These are phyloP conservation scores for Suhomyces pyralidae DNA, from an alignment of 805 yeast species.

Conservation along the genomic window DNA sequence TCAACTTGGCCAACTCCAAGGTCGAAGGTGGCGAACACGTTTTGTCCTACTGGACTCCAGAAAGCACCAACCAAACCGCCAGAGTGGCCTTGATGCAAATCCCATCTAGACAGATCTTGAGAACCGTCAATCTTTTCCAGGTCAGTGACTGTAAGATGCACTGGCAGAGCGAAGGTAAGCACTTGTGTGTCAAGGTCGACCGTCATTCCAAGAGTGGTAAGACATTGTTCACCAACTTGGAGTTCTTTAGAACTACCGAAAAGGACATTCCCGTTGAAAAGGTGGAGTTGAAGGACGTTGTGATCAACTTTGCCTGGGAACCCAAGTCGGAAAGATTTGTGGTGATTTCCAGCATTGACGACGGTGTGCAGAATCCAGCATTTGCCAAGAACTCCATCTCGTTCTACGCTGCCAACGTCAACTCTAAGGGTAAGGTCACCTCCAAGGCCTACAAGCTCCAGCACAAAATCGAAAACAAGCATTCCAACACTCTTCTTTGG, in stretches of 20 bases:
- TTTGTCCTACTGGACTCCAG: constrained; percentile 97
- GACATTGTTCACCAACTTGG: constrained; percentile 86
- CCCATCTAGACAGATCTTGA: constrained; percentile 75
- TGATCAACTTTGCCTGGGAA: constrained; percentile 91
- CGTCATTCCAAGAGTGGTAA: constrained; percentile 95
- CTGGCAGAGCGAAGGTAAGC: constrained; percentile 90
- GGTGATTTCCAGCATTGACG: constrained; percentile 63
- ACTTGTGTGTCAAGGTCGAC: constrained; percentile 89
- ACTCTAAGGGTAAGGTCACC: constrained; percentile 48
- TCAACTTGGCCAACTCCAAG: constrained; percentile 56
- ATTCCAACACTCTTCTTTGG: constrained; percentile 74
- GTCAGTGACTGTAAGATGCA: constrained; percentile 85
- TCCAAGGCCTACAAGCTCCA: constrained; percentile 55
- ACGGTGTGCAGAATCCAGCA: constrained; percentile 57
- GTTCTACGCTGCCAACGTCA: constrained; percentile 77
- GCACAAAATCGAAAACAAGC: constrained; percentile 57
- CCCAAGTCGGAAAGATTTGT: constrained; percentile 87
- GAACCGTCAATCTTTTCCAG: constrained; percentile 92
- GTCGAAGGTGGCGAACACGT: constrained; percentile 58
- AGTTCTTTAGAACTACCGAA: constrained; percentile 83
- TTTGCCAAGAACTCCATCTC: constrained; percentile 63
- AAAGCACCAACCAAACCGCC: constrained; percentile 86
- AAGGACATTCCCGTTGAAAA: constrained; percentile 93
- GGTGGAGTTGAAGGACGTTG: constrained; percentile 86
- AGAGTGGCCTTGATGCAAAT: constrained; percentile 88